Evolutionary conservation across 352 stramenopile species (phyloP), one percentile per base, ranked within the genome.

Genomic region (Pythium oligandrum): DNA sequence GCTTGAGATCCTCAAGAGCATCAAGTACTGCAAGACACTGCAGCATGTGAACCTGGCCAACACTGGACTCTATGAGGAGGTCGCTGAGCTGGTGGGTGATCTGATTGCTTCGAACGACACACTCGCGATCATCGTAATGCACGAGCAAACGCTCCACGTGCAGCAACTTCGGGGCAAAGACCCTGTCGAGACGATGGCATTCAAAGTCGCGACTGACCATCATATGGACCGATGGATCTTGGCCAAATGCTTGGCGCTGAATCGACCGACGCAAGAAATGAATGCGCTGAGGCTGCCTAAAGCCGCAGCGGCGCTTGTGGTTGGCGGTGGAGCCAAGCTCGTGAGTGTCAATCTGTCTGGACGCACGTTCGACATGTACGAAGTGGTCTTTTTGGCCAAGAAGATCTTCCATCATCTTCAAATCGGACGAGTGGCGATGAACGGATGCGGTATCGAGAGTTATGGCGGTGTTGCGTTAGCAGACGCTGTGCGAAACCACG

Each of bases 401-500:
- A 89, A 88, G 53, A 70, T 92, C 12, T 72, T 83, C 4, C 76
- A 92, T 49, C 78, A 92, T n/a, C 63, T 83, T 43, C 68, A 76
- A 51, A 61, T 92, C 4, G 66, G 61, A 4, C 69, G 75, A 11
- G 58, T 89, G 3, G 64, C 73, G 7, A 53, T 92, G 30, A 90
- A 88, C 40, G 75, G 66, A 37, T 92, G 77, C 48, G 53, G 53
- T 9, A 69, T 90, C 38, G 73, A 84, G 31, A 70, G 68, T 12
- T 59, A 75, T 31, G 78, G 75, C 31, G 78, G 67, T 31, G 58
- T 71, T 30, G 71, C 72, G 3, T 63, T 92, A 12, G 82, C 82
- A 17, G 77, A 90, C 43, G 78, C 69, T 3, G 46, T 85, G 2
- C 68, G 82, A 1, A 90, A 90, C 51, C 82, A 92, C 64, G 51